Evolutionary conservation across 495 filamentous ascomycete species (phyloP).

Genomic region (Cercophora samala): DNA sequence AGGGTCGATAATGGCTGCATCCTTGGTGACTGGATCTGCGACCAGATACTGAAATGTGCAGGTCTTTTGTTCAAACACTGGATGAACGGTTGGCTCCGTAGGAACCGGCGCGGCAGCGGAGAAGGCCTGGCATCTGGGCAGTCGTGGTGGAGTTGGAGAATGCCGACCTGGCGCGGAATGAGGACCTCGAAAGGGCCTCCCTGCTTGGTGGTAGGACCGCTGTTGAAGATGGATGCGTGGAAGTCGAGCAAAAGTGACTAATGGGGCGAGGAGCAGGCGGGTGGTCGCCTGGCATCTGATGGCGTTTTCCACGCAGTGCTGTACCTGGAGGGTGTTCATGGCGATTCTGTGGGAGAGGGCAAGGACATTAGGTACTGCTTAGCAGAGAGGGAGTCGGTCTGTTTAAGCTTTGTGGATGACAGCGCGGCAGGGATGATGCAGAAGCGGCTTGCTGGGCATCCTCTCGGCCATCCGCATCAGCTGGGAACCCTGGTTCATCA

Average conservation of each 20-base stretch:
- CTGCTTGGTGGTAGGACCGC: background rate
- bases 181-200: background rate
- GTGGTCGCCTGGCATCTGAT: constrained; percentile 7
- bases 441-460: background rate
- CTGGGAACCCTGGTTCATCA: background rate
- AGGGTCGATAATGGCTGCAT: constrained; percentile 56
- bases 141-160: background rate
- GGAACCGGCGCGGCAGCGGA: constrained; percentile 1
- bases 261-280: constrained; percentile 3
- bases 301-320: background rate
- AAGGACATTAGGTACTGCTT: background rate
- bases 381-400: background rate
- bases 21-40: constrained; percentile 44
- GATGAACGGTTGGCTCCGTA: constrained; percentile 25
- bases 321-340: constrained; percentile 11
- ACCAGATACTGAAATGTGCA: constrained; percentile 61
- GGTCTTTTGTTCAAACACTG: constrained; percentile 33
- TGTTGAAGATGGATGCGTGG: background rate
- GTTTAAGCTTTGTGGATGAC: constrained; percentile 9
- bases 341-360: background rate
- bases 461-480: no score
- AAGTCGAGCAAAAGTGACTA: background rate
- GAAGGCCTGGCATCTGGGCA: background rate
- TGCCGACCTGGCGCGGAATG: background rate
- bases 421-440: background rate